phyloP scores from a whole-genome alignment of 2,329 filamentous ascomycete genomes.

The Cryoendolithus antarcticus region DNA sequence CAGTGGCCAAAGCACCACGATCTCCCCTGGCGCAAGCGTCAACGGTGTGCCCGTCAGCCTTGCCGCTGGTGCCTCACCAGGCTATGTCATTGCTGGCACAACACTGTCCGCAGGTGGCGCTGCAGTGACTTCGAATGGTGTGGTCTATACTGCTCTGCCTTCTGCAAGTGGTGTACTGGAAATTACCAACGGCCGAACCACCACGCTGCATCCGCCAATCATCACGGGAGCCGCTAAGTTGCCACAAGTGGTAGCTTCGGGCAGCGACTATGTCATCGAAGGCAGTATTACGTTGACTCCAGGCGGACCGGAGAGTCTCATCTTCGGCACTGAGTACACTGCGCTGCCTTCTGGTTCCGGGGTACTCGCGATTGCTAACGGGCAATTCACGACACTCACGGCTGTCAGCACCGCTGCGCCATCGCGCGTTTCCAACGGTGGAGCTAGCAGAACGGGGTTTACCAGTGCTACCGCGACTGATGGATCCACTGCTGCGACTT shows the following conservation, averaged over 20 bases:
- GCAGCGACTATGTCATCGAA: constrained; percentile 1
- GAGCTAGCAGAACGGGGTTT: no score
- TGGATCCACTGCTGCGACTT: no score
- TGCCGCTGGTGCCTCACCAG: no score
- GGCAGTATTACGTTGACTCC: constrained; percentile 2
- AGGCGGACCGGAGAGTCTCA: not conserved
- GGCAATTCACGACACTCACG: not conserved
- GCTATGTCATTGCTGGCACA: not conserved
- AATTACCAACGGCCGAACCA: not conserved
- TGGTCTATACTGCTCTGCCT: not conserved
- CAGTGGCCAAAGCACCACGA: constrained; percentile 10
- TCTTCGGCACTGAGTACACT: constrained; percentile 1
- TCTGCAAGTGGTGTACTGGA: not conserved
- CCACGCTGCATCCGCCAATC: not conserved
- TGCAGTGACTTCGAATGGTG: not conserved
- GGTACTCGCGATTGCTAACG: not conserved
- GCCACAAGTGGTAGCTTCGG: not conserved
- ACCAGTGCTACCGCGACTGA: no score
- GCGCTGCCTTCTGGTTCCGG: constrained; percentile 2
- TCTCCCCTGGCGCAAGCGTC: constrained; percentile 5
- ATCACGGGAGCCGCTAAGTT: not conserved
- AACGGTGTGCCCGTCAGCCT: no score
- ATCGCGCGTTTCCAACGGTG: no score
- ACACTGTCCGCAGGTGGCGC: not conserved
- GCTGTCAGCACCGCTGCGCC: not conserved